Evolutionary conservation across 148 eudicot species (phyloP), one percentile per base, ranked within the genome.

Genomic region (Linanthus parryae): DNA sequence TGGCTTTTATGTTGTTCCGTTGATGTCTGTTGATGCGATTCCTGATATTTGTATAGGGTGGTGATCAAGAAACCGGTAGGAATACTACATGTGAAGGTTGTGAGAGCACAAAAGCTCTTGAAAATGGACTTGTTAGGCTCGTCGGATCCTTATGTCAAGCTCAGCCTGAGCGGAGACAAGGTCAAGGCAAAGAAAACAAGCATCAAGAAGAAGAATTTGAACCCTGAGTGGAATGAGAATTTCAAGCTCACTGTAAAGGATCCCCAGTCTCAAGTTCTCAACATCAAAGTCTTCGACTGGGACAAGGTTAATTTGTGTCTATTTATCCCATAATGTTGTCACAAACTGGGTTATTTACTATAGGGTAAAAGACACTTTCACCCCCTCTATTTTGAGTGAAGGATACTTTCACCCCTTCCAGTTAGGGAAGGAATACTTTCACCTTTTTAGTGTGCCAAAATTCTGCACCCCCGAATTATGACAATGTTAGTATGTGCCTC

Each of bases 71-170:
- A 79, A 68, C 94, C 96, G 14, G 98, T 92, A 30, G 98, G 98
- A 38, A 66, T 92, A 59, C 52, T 92, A 57, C 81, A 87, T 48
- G 96, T 92, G 48, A 92, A 71, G 64, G 96, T 92, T 50, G 62
- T 92, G 23, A 68, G 80, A 20, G 98, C 90, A 29, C 51, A 47
- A 14, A 84, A 75, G 59, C 94, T 92, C 59, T 61, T 92, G 73
- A 92, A 92, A 70, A 84, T 76, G 94, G 98, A 92, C 73, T 22
- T 87, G 15, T 51, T 92, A 37, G 96, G 98, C 35, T 48, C 74
- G 53, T 92, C 98, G 1, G 98, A 92, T 87, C 98, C 98, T 16
- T 92, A 87, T 46, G 98, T 84, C 54, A 92, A 87, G 69, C 73
- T 92, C 45, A 75, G 67, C 54, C 56, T 92, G 41, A 79, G 73